These are phyloP conservation scores for Groenewaldozyma sp. DNA, from an alignment of 1,139 yeast genomes.

Conservation along the genomic window DNA sequence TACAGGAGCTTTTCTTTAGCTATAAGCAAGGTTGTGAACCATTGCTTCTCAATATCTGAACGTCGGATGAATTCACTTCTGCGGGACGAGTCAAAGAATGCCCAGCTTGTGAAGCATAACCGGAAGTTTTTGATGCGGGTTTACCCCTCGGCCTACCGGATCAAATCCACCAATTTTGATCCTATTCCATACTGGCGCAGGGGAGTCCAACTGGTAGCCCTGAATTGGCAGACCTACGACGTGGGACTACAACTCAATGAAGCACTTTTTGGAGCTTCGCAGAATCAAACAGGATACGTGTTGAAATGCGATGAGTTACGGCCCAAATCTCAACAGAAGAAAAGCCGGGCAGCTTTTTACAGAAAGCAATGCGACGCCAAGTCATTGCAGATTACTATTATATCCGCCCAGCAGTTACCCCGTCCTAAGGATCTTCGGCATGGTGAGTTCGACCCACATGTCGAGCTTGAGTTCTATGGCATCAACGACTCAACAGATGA, in stretches of 20 bases:
- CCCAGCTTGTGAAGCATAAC: slow-evolving; percentile 63
- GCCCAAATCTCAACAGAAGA: slow-evolving; percentile 1
- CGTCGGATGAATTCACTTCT: slow-evolving; percentile 53
- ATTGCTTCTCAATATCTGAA: slow-evolving; percentile 82
- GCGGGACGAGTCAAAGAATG: slow-evolving; percentile 46
- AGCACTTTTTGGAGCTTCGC: slow-evolving; percentile 51
- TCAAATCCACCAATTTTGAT: slow-evolving; percentile 69
- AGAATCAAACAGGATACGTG: slow-evolving; percentile 60
- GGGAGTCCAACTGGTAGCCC: slow-evolving; percentile 92
- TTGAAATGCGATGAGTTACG: slow-evolving; percentile 48
- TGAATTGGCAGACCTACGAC: slow-evolving; percentile 95
- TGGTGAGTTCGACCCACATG: slow-evolving; percentile 46
- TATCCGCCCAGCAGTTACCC: slow-evolving; percentile 84
- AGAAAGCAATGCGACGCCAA: not conserved
- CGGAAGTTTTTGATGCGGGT: slow-evolving; percentile 66
- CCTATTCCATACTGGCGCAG: slow-evolving; percentile 74
- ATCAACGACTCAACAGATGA: slow-evolving; percentile 8
- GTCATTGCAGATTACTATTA: slow-evolving; percentile 38
- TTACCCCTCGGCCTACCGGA: slow-evolving; percentile 74
- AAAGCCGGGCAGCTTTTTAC: not conserved
- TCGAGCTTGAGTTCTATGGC: slow-evolving; percentile 50
- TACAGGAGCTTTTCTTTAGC: slow-evolving; percentile 79
- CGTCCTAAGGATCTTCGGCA: slow-evolving; percentile 43
- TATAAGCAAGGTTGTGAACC: slow-evolving; percentile 71
- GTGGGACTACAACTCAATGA: slow-evolving; percentile 84